These are phyloP conservation scores for Xerocomus brunneocitrinus DNA, from an alignment of 768 basidiomycete genomes.

Conservation along the genomic window DNA sequence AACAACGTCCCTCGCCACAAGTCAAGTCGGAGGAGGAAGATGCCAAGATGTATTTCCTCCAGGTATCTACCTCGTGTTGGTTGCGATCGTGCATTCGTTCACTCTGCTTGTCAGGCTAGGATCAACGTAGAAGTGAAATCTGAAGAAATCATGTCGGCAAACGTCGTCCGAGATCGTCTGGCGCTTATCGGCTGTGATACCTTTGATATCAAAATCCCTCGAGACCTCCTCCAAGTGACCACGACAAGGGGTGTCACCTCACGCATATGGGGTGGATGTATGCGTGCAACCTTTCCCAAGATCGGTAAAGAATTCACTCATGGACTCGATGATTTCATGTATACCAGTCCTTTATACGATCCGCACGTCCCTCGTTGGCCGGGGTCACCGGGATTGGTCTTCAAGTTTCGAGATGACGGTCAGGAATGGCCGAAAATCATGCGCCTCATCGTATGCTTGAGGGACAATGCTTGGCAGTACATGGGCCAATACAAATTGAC, in stretches of 20 bases:
- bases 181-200: constrained; percentile 2
- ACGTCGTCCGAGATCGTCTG: constrained; percentile 7
- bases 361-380: constrained; percentile 11
- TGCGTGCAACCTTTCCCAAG: constrained; percentile 1
- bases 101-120: constrained; percentile 1
- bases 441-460: constrained; percentile 11
- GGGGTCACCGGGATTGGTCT: constrained; percentile 12
- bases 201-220: constrained; percentile 8
- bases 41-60: not conserved
- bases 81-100: not conserved
- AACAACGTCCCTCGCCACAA: not conserved
- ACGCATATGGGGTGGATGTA: constrained; percentile 9
- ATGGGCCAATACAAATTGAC: constrained; percentile 15
- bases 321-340: constrained; percentile 16
- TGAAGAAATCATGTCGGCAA: constrained; percentile 3
- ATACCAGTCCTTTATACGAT: constrained; percentile 2
- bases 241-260: constrained; percentile 1
- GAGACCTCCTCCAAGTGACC: constrained; percentile 5
- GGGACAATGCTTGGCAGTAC: constrained; percentile 5
- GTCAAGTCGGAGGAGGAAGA: constrained; percentile 10
- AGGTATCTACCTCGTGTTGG: not conserved
- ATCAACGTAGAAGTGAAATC: constrained; percentile 8
- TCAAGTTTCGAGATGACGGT: constrained; percentile 5
- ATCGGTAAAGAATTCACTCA: constrained; percentile 7
- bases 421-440: constrained; percentile 11